These are phyloP conservation scores for Zymoseptoria brevis DNA, from an alignment of 2,329 filamentous ascomycete genomes.

Conservation along the genomic window DNA sequence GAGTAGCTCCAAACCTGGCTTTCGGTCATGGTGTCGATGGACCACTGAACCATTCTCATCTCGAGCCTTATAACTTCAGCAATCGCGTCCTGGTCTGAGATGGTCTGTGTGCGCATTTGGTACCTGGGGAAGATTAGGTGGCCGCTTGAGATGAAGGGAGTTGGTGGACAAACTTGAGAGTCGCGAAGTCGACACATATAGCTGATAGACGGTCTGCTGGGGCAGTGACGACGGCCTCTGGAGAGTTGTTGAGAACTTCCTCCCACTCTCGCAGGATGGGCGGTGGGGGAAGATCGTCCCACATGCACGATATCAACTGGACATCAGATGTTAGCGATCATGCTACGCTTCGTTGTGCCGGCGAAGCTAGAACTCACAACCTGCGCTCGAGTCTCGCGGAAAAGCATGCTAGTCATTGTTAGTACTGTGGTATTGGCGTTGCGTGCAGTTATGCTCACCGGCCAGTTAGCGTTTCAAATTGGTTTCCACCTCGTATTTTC, in stretches of 20 bases:
- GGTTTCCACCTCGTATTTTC: slow-evolving; percentile 24
- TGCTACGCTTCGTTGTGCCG: not conserved
- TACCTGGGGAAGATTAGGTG: slow-evolving; percentile 8
- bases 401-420: slow-evolving; percentile 12
- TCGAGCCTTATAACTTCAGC: slow-evolving; percentile 18
- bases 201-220: slow-evolving; percentile 20
- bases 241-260: slow-evolving; percentile 14
- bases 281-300: slow-evolving; percentile 25
- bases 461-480: slow-evolving; percentile 22
- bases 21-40: slow-evolving; percentile 12
- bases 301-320: slow-evolving; percentile 22
- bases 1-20: slow-evolving; percentile 21
- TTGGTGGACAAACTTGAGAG: not conserved
- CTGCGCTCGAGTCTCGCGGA: slow-evolving; percentile 24
- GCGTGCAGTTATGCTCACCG: slow-evolving; percentile 3
- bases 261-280: slow-evolving; percentile 25
- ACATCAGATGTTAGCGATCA: not conserved
- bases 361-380: slow-evolving; percentile 7
- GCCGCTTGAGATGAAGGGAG: not conserved
- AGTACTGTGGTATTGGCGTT: not conserved
- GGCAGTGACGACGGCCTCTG: slow-evolving; percentile 5
- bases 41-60: slow-evolving; percentile 23
- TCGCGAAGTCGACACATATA: slow-evolving; percentile 22
- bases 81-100: slow-evolving; percentile 19
- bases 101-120: slow-evolving; percentile 10